Base-by-base conservation (phyloP, 208 protist species). In the Trypanosoma congolense region DNA sequence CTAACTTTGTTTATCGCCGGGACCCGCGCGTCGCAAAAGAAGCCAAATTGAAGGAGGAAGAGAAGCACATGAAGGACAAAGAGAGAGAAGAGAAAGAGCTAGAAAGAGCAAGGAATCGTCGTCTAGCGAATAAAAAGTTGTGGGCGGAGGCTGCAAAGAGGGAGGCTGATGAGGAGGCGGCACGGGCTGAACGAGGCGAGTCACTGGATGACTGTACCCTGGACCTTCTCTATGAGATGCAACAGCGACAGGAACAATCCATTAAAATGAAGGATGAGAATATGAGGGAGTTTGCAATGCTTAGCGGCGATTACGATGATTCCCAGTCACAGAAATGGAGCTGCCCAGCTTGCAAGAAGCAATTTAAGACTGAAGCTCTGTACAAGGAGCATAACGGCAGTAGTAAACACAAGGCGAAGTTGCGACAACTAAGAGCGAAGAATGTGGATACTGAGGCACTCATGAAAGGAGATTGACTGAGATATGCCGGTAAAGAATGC, bases 261-360 rank as follows among this genome's bases (percentile, higher is more conserved):
- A 79, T 69, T 58, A 76, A 56, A 57, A 61, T 5, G 68, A 75
- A 52, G 58, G 65, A 63, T 29, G 64, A 60, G 18, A 73, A 75
- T 40, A 72, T 58, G 30, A 60, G 64, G 1, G 87, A 80, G 36
- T 89, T 90, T 66, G 87, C 82, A 2, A 90, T 89, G 82, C 65
- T 88, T 10, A 70, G 75, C 28, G 61, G 52, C 44, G 70, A 88
- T 31, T 50, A 69, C 41, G 62, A 70, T 38, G 59, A 66, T 24
- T 38, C 40, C 0, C 60, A 50, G 0, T 31, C 53, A 29, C 4
- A 3, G 14, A 71, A 59, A 18, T 33, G 44, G 77, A 87, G 83
- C 64, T 96, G 90, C 61, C 72, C 76, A 12, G 83, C 82, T 2
- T 96, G 90, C 63, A 93, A 92, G 53, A 96, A 96, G 61, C 68